A percentile compares a stretch with the other conserved stretches of the same genome.
Evolutionary conservation across 768 basidiomycete genomes (phyloP).

Genomic region (Daedalea quercina): DNA sequence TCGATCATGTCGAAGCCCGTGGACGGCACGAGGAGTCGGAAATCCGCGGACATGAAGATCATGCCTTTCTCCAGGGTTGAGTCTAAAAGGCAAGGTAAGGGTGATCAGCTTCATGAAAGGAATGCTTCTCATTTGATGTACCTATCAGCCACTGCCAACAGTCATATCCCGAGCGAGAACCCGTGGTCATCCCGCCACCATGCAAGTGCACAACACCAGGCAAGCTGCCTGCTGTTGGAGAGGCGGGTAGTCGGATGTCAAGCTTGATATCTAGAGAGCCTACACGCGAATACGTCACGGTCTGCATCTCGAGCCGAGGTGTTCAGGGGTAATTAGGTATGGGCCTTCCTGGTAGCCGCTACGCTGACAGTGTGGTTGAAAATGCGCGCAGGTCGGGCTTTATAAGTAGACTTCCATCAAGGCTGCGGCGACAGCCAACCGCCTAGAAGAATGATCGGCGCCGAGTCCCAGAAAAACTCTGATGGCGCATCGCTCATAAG

Average conservation of each 20-base stretch:
- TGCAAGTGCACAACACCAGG: constrained; percentile 35
- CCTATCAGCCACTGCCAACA: constrained; percentile 55
- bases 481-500: too few relatives aligned
- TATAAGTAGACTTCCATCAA: too few relatives aligned
- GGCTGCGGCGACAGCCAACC: too few relatives aligned
- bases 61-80: constrained; percentile 37
- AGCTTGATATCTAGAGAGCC: not conserved
- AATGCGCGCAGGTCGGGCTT: too few relatives aligned
- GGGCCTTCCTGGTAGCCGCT: too few relatives aligned
- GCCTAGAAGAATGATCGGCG: too few relatives aligned
- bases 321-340: too few relatives aligned
- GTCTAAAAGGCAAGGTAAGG: constrained; percentile 25
- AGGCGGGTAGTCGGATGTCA: not conserved
- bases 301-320: too few relatives aligned
- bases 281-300: too few relatives aligned
- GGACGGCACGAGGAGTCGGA: constrained; percentile 44
- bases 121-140: too few relatives aligned
- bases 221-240: not conserved
- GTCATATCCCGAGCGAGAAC: constrained; percentile 47
- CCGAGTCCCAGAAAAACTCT: too few relatives aligned
- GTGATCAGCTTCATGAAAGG: not conserved
- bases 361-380: too few relatives aligned
- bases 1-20: constrained; percentile 51
- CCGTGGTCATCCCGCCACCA: constrained; percentile 54
- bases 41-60: constrained; percentile 57